phyloP scores from a whole-genome alignment of 441 rosid species.

The Theobroma grandiflorum region DNA sequence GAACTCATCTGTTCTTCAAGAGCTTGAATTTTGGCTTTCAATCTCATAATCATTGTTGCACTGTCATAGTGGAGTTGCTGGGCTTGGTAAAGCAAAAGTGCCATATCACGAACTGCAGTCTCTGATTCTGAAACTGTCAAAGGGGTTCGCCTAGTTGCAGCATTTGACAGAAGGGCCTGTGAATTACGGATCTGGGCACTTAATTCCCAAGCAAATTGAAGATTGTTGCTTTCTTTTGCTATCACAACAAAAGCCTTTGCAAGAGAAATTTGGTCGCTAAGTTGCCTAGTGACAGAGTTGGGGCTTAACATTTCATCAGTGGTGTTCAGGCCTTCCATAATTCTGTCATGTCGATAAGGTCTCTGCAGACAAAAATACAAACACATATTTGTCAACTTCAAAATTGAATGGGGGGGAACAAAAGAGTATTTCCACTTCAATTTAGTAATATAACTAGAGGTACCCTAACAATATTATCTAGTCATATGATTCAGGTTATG shows the following conservation, averaged over 20 bases:
- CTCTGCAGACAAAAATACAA: constrained; percentile 49
- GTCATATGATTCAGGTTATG: constrained; percentile 10
- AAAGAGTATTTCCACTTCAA: background rate
- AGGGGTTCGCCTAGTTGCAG: constrained; percentile 81
- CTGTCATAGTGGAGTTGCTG: constrained; percentile 95
- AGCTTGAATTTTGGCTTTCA: constrained; percentile 84
- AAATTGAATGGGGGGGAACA: background rate
- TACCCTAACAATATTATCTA: background rate
- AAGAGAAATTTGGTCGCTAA: constrained; percentile 88
- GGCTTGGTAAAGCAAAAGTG: constrained; percentile 88
- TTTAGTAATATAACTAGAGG: background rate
- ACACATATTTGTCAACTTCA: constrained; percentile 12
- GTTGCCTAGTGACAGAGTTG: constrained; percentile 83
- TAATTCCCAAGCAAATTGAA: constrained; percentile 97
- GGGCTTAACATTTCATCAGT: constrained; percentile 88
- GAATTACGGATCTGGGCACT: constrained; percentile 97
- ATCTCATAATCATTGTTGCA: constrained; percentile 96
- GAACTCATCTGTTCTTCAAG: constrained; percentile 85
- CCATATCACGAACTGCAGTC: constrained; percentile 85
- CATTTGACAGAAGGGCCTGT: constrained; percentile 80
- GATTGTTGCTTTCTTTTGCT: constrained; percentile 96
- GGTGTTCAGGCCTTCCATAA: constrained; percentile 74
- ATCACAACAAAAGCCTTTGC: constrained; percentile 96
- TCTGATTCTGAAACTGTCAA: constrained; percentile 79
- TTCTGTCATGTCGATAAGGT: constrained; percentile 57